A percentile compares a stretch with the other conserved stretches of the same genome.
phyloP scores from a whole-genome alignment of 257 asterid genomes.

The Scutellaria minor region DNA sequence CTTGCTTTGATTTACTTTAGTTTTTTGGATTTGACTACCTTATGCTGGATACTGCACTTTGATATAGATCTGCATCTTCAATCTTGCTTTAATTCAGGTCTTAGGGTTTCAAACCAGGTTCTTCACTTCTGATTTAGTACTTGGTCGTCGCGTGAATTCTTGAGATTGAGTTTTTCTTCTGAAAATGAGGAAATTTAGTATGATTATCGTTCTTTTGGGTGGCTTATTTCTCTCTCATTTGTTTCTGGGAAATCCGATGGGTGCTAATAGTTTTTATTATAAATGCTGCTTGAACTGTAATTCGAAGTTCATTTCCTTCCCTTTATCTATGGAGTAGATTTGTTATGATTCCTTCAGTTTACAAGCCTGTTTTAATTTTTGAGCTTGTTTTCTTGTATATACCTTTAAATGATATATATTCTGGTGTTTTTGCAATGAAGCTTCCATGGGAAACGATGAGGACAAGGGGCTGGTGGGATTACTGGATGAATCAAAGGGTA shows the following conservation, averaged over 20 bases:
- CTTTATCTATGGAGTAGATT: constrained; percentile 14
- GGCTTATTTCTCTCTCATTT: neutral
- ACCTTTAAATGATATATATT: constrained; percentile 14
- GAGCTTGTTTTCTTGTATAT: neutral
- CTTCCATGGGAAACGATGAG: constrained; percentile 72
- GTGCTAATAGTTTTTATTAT: neutral
- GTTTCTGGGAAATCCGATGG: constrained; percentile 3
- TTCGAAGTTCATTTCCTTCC: constrained; percentile 21
- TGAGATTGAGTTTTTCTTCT: constrained; percentile 24
- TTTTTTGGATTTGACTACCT: constrained; percentile 36
- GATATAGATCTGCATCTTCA: constrained; percentile 48
- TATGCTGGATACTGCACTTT: constrained; percentile 31
- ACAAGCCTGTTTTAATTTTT: constrained; percentile 10
- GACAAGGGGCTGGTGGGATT: constrained; percentile 63
- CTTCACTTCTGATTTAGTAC: constrained; percentile 31
- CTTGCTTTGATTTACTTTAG: constrained; percentile 31
- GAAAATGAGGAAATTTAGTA: constrained; percentile 18
- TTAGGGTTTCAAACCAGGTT: constrained; percentile 62
- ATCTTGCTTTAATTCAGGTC: constrained; percentile 34
- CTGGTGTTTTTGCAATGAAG: constrained; percentile 33
- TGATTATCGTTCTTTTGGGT: neutral
- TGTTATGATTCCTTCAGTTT: constrained; percentile 25
- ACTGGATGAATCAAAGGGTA: constrained; percentile 88
- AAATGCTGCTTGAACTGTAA: constrained; percentile 5
- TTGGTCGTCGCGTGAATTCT: constrained; percentile 17